Percentiles rank a stretch among this genome's conserved stretches.
phyloP scores from a whole-genome alignment of 805 yeast genomes.

The Starmerella geochares region DNA sequence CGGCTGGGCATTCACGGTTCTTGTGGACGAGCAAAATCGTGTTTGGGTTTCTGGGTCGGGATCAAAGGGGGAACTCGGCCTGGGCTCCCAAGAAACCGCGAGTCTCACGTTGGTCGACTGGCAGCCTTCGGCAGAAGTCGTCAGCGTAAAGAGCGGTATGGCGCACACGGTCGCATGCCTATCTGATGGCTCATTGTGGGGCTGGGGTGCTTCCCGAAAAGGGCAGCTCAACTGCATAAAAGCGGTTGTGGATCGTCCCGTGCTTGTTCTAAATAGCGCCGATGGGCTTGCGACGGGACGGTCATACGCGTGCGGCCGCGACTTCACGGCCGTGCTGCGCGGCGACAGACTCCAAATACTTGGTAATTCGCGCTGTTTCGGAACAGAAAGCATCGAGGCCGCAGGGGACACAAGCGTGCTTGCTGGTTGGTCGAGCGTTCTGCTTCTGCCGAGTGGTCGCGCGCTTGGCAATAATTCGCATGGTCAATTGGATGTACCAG shows the following conservation, averaged over 20 bases:
- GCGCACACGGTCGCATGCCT: constrained; percentile 29
- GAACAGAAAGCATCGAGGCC: neutral
- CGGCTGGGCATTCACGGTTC: constrained; percentile 70
- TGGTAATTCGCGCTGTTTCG: constrained; percentile 29
- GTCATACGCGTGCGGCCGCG: constrained; percentile 43
- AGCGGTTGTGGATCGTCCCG: constrained; percentile 4
- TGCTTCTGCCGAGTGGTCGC: constrained; percentile 25
- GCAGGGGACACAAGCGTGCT: neutral
- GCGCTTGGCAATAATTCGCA: constrained; percentile 71
- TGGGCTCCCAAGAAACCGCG: constrained; percentile 29
- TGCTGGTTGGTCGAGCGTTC: constrained; percentile 24
- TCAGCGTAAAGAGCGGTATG: constrained; percentile 28
- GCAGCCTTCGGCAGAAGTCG: constrained; percentile 17
- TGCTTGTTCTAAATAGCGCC: neutral
- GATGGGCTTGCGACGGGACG: neutral
- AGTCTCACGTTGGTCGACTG: constrained; percentile 14
- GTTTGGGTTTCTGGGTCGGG: constrained; percentile 56
- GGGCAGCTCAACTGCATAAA: constrained; percentile 39
- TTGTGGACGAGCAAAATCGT: constrained; percentile 36
- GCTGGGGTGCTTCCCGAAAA: constrained; percentile 62
- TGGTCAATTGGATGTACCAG: constrained; percentile 44
- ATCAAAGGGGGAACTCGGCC: constrained; percentile 63
- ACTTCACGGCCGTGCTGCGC: constrained; percentile 38
- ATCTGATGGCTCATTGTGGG: constrained; percentile 39
- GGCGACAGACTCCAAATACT: constrained; percentile 24